These are phyloP conservation scores for Lichtheimia ramosa DNA, from an alignment of 371 early-diverging fungal genomes.

Conservation along the genomic window DNA sequence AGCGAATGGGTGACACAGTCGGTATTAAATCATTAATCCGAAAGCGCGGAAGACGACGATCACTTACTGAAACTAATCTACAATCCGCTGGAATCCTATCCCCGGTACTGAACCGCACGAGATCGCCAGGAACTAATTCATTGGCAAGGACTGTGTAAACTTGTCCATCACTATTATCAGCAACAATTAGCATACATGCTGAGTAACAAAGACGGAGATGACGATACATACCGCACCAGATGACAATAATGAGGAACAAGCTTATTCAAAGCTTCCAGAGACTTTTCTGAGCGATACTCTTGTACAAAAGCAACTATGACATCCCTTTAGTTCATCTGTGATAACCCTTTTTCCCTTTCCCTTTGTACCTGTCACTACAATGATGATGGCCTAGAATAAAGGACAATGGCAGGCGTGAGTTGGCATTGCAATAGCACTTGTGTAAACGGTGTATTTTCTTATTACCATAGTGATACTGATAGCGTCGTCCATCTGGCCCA, in stretches of 20 bases:
- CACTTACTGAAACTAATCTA: constrained; percentile 61
- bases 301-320: constrained; percentile 84
- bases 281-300: constrained; percentile 87
- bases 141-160: constrained; percentile 59
- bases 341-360: not conserved
- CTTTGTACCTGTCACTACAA: constrained; percentile 79
- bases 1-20: not conserved
- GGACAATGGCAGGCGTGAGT: constrained; percentile 2
- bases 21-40: not conserved
- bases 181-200: not conserved
- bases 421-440: not conserved
- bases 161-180: constrained; percentile 63
- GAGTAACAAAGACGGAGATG: not conserved
- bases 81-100: constrained; percentile 91
- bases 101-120: constrained; percentile 79
- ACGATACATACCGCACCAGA: constrained; percentile 61
- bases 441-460: not conserved
- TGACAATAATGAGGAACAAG: constrained; percentile 86
- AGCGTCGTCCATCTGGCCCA: constrained; percentile 93
- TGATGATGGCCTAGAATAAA: constrained; percentile 71
- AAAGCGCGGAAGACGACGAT: no score
- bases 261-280: constrained; percentile 83
- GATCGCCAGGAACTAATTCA: constrained; percentile 85
- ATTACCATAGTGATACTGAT: constrained; percentile 88
- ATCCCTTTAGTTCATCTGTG: not conserved